These are phyloP conservation scores for Colletotrichum neosansevieriae DNA, from an alignment of 2,329 filamentous ascomycete species.

Conservation along the genomic window DNA sequence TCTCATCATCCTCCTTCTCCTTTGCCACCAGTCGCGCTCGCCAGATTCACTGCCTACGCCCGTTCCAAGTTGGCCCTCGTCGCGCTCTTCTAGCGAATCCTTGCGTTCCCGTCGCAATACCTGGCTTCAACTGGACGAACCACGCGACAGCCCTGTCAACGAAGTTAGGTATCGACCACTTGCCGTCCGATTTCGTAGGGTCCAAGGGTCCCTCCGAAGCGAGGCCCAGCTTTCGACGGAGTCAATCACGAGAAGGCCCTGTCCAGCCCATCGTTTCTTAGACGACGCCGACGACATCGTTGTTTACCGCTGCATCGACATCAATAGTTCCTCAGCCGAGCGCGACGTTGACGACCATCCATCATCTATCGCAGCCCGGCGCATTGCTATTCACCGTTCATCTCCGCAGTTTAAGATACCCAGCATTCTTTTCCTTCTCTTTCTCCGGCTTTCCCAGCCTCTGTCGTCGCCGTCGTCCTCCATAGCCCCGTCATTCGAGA, in stretches of 20 bases:
- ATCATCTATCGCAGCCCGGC: not conserved
- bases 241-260: conserved; percentile 11
- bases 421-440: conserved; percentile 15
- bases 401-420: conserved; percentile 29
- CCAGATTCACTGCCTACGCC: not conserved
- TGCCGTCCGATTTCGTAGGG: conserved; percentile 3
- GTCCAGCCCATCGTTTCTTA: not conserved
- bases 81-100: conserved; percentile 1
- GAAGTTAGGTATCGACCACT: not conserved
- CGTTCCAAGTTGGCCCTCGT: not conserved
- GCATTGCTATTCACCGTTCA: not conserved
- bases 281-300: conserved; percentile 4
- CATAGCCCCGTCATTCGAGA: conserved; percentile 14
- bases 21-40: not conserved
- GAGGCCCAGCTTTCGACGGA: conserved; percentile 2
- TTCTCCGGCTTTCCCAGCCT: not conserved
- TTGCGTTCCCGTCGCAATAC: not conserved
- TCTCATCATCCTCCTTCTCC: not conserved
- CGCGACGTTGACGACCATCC: not conserved
- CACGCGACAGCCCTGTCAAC: conserved; percentile 20
- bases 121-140: conserved; percentile 13
- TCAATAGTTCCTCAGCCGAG: conserved; percentile 2
- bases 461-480: not conserved
- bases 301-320: not conserved
- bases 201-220: not conserved